Percentiles rank a stretch among this genome's conserved stretches.
Evolutionary conservation across 768 basidiomycete genomes (phyloP).

Genomic region (Candolleomyces eurysporus): DNA sequence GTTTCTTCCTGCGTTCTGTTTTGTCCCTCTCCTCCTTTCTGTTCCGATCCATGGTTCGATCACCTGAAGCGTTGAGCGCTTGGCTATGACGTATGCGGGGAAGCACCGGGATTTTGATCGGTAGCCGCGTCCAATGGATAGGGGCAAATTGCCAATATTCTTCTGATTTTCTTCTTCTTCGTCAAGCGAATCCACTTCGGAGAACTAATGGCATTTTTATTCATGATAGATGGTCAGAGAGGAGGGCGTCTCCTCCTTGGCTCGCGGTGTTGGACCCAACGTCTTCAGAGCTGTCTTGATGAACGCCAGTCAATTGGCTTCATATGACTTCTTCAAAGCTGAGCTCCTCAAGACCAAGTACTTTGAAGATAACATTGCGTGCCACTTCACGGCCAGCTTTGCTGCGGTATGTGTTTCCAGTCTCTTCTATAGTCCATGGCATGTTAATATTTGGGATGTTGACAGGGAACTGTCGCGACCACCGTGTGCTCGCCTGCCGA

Average conservation of each 20-base stretch:
- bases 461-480: constrained; percentile 81
- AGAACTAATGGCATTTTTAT: constrained; percentile 8
- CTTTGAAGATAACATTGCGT: constrained; percentile 78
- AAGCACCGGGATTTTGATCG: neutral
- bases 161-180: constrained; percentile 4
- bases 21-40: no score
- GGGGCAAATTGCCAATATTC: neutral
- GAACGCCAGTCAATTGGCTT: constrained; percentile 91
- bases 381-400: constrained; percentile 85
- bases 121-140: neutral
- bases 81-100: constrained; percentile 13
- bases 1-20: no score
- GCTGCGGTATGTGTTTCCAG: constrained; percentile 60
- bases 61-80: constrained; percentile 1
- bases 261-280: constrained; percentile 79
- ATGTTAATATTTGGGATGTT: neutral
- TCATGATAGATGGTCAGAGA: constrained; percentile 74
- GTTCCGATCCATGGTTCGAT: neutral
- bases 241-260: constrained; percentile 75
- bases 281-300: constrained; percentile 83
- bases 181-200: neutral
- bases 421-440: no score
- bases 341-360: constrained; percentile 69
- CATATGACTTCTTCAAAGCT: constrained; percentile 93
- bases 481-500: constrained; percentile 89